A percentile compares a stretch with the other conserved stretches of the same genome.
Evolutionary conservation across 2,329 filamentous ascomycete genomes (phyloP).

Genomic region (Pseudogymnoascus sp.): DNA sequence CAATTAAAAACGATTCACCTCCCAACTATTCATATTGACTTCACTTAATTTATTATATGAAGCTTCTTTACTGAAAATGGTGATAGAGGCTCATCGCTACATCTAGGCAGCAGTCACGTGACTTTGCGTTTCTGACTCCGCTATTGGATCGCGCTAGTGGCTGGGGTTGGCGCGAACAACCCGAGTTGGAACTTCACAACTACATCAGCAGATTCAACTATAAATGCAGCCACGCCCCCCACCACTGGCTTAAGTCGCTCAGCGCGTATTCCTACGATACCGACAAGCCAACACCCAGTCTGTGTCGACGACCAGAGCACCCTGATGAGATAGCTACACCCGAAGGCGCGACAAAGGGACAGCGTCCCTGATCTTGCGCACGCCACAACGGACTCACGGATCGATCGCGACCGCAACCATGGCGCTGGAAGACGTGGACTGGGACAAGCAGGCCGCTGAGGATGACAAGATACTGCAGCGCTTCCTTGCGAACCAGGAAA

Average conservation of each 20-base stretch:
- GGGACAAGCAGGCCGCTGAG: conserved; percentile 38
- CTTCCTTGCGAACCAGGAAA: conserved; percentile 37
- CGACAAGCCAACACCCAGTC: neutral
- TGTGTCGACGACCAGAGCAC: neutral
- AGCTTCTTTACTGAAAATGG: neutral
- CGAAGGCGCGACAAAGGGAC: conserved; percentile 3
- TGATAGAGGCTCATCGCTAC: neutral
- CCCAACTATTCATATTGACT: neutral
- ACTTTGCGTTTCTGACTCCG: neutral
- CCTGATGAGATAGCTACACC: conserved; percentile 7
- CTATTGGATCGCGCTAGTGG: conserved; percentile 2
- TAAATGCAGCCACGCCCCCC: neutral
- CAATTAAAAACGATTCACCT: neutral
- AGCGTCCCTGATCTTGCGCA: neutral
- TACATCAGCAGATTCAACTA: conserved; percentile 9
- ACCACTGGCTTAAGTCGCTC: neutral
- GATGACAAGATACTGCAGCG: conserved; percentile 43
- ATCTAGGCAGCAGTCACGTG: neutral
- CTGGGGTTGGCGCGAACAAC: conserved; percentile 8
- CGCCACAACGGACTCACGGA: neutral
- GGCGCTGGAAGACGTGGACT: conserved; percentile 29
- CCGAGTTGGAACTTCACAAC: conserved; percentile 7
- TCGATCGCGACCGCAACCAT: conserved; percentile 5
- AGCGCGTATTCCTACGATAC: conserved; percentile 1
- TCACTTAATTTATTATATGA: neutral